A percentile compares a stretch with the other conserved stretches of the same genome.
Conservation (phyloP, 2,329 filamentous ascomycete genomes). For the Sclerotinia nivalis region DNA sequence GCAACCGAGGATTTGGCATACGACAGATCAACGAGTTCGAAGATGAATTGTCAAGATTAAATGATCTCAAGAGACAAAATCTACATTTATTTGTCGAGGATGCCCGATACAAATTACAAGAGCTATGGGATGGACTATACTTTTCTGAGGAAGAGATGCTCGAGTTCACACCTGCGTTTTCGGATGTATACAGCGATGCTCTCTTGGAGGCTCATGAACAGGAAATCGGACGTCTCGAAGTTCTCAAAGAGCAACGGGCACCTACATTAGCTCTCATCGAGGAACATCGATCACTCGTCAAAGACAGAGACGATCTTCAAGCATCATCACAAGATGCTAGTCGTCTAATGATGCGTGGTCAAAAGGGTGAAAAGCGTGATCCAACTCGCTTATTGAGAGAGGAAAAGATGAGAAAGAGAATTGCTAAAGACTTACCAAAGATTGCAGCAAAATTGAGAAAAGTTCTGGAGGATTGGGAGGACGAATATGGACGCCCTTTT, state of each 20-base stretch:
- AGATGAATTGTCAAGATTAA: conserved; percentile 81
- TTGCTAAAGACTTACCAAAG: conserved; percentile 93
- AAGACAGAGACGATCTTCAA: conserved; percentile 84
- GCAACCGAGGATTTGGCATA: conserved; percentile 87
- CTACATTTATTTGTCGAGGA: conserved; percentile 96
- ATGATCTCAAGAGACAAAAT: conserved; percentile 93
- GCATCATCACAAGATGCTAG: conserved; percentile 94
- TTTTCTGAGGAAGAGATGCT: conserved; percentile 99
- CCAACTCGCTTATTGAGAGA: conserved; percentile 91
- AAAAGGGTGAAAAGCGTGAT: conserved; percentile 92
- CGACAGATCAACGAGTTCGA: conserved; percentile 95
- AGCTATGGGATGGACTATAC: conserved; percentile 91
- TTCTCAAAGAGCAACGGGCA: conserved; percentile 80
- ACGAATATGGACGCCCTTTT: conserved; percentile 92
- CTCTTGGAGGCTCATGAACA: conserved; percentile 92
- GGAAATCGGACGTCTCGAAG: conserved; percentile 80
- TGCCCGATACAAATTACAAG: conserved; percentile 83
- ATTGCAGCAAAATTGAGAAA: conserved; percentile 81
- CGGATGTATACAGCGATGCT: conserved; percentile 95
- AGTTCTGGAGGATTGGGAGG: conserved; percentile 83
- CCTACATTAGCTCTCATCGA: conserved; percentile 83
- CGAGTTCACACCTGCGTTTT: conserved; percentile 95
- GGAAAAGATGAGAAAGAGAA: conserved; percentile 98
- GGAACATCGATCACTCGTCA: conserved; percentile 76
- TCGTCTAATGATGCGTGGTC: conserved; percentile 83